Percentiles rank a stretch among this genome's conserved stretches.
Evolutionary conservation across 1,139 yeast species (phyloP).

Genomic region (Zhuliangozyma blackwelliae): DNA sequence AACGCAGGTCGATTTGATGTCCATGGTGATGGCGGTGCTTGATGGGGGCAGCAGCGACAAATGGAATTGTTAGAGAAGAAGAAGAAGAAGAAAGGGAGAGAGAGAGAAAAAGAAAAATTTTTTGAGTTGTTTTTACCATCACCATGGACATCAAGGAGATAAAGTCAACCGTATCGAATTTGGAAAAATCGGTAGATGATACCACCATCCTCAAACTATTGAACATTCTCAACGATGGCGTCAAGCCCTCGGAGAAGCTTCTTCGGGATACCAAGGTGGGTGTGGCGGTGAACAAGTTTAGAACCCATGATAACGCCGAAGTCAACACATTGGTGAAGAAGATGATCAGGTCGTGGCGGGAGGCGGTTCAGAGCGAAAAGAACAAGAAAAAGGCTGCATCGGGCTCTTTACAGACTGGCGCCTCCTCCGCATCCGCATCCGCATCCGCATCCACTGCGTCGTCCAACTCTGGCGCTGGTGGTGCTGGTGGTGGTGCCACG

Average conservation of each 20-base stretch:
- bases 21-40: constrained; percentile 11
- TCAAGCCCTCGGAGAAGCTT: constrained; percentile 78
- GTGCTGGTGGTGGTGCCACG: neutral
- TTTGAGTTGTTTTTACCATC: neutral
- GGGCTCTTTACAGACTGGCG: constrained; percentile 4
- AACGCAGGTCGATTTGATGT: constrained; percentile 21
- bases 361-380: constrained; percentile 77
- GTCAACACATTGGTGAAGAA: constrained; percentile 70
- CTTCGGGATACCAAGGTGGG: constrained; percentile 96
- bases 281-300: constrained; percentile 86
- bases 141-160: constrained; percentile 76
- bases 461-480: neutral
- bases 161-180: constrained; percentile 58
- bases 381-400: constrained; percentile 30
- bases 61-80: too few species aligned
- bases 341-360: constrained; percentile 87
- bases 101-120: constrained; percentile 1
- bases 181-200: constrained; percentile 73
- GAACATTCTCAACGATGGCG: constrained; percentile 63
- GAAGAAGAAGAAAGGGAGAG: constrained; percentile 1
- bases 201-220: constrained; percentile 65
- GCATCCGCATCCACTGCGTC: neutral
- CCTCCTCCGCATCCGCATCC: constrained; percentile 1
- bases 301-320: constrained; percentile 63
- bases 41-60: too few species aligned